Evolutionary conservation across 495 filamentous ascomycete species (phyloP), one percentile per base, ranked within the genome.

Genomic region (Articulospora tetracladia): DNA sequence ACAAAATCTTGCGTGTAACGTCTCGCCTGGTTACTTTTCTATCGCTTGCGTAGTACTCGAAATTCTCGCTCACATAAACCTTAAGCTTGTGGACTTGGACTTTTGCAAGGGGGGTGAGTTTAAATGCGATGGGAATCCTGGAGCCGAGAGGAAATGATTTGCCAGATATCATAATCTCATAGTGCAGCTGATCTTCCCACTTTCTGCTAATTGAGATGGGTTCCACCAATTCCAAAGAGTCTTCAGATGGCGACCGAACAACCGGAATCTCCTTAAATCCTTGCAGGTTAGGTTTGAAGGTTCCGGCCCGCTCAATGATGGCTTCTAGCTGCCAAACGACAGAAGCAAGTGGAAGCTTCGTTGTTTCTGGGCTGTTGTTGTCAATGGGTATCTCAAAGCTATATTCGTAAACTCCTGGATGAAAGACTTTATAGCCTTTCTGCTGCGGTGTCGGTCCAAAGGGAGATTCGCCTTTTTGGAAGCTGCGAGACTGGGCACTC

Each of bases 181-280:
- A 98, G 67, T 97, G 93, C 30, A 98, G 81, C 68, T 98, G 94
- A 67, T 98, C 95, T 67, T 98, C 94, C 94, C 94, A 98, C 57
- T 92, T 93, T 24, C 94, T 80, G 55, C 90, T 97, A 66, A 98
- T 98, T 22, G 93, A 93, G 71, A 98, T 98, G 15, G 94, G 94
- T 68, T 98, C 94, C 25, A 93, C 85, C 72, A 92, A 90, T 68
- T 98, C 95, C 52, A 98, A 76, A 3, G 93, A 98, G 51, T 92
- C 83, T 75, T 98, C 92, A 19, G 93, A 86, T 0, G 94, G 94
- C 1, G 93, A 86, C 17, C 94, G 87, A 26, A 98, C 89, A 47
- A 98, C 83, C 3, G 82, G 83, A 11, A 98, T 85, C 69, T 98
- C 95, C 71, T 91, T 88, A 15, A 76, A 81, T 20, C 94, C 94